These are phyloP conservation scores for Gonium pectorale DNA, from an alignment of 139 green algal genomes.

Conservation along the genomic window DNA sequence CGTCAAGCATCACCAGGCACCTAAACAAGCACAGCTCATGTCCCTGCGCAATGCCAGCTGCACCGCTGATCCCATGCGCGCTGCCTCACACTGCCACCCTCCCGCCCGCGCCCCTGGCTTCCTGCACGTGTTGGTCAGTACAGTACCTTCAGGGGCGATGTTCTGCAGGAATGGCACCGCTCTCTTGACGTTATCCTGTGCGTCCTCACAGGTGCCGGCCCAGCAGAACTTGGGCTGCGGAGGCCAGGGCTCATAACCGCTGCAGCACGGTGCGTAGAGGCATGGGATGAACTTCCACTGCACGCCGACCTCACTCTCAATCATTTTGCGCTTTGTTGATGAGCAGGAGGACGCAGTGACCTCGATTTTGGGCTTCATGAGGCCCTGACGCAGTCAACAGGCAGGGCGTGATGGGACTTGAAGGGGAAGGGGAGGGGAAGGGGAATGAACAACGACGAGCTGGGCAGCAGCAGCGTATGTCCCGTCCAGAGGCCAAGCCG, in stretches of 20 bases:
- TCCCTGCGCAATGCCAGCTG: neutral
- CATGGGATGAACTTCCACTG: neutral
- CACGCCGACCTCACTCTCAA: neutral
- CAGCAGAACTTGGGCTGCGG: neutral
- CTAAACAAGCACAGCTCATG: neutral
- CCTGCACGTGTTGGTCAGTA: neutral
- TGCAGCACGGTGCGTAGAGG: constrained; percentile 2
- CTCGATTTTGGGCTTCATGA: neutral
- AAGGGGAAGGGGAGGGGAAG: neutral
- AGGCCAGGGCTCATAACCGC: neutral
- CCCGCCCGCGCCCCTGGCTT: neutral
- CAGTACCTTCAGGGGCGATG: neutral
- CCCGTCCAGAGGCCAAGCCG: too few species aligned
- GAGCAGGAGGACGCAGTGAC: neutral
- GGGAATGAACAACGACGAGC: too few species aligned
- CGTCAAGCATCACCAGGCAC: neutral
- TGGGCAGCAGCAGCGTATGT: too few species aligned
- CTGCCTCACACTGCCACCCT: neutral
- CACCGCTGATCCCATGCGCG: neutral
- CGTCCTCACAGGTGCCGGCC: neutral
- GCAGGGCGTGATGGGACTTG: constrained; percentile 7
- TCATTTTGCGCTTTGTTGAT: neutral
- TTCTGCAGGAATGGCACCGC: constrained; percentile 1
- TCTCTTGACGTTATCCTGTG: neutral
- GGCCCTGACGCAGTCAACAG: neutral